A percentile compares a stretch with the other conserved stretches of the same genome.
Evolutionary conservation across 1,284 basidiomycete genomes (phyloP).

Genomic region (Sporisorium graminicola): DNA sequence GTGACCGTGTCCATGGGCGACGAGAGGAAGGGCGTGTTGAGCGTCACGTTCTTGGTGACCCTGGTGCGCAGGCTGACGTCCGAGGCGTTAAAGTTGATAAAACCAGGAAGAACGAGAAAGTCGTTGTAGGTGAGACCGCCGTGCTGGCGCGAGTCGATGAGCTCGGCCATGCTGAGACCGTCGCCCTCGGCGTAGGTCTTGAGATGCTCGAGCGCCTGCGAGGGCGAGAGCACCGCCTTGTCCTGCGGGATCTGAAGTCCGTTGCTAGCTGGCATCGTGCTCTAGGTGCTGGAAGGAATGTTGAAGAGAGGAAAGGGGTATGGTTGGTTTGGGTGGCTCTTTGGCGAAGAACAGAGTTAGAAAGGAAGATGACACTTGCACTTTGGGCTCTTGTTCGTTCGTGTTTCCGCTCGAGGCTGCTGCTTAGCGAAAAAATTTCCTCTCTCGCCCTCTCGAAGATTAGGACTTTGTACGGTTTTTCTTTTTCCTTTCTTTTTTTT

Average conservation of each 20-base stretch:
- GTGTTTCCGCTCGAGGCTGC: background rate
- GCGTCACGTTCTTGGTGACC: constrained; percentile 89
- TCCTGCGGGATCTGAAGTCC: constrained; percentile 41
- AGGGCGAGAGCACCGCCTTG: constrained; percentile 52
- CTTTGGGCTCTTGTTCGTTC: constrained; percentile 3
- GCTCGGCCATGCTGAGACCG: constrained; percentile 86
- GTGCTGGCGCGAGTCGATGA: constrained; percentile 89
- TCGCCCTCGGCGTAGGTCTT: constrained; percentile 80
- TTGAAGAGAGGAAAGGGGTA: constrained; percentile 11
- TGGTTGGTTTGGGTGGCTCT: constrained; percentile 41
- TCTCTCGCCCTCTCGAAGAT: background rate
- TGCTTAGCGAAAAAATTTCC: constrained; percentile 16
- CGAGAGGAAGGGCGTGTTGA: constrained; percentile 97
- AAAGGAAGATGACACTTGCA: constrained; percentile 15
- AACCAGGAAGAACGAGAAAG: constrained; percentile 79
- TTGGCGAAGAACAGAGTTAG: constrained; percentile 38
- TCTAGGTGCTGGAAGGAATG: background rate
- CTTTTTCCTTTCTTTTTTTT: no score
- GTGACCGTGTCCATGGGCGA: constrained; percentile 99
- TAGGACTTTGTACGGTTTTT: background rate
- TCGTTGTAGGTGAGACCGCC: constrained; percentile 93
- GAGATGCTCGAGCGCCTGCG: constrained; percentile 61
- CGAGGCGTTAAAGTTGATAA: constrained; percentile 89
- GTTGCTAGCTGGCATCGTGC: constrained; percentile 39
- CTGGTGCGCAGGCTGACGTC: constrained; percentile 86